phyloP scores from a whole-genome alignment of 176 grass and related monocot genomes.

The Areca catechu region DNA sequence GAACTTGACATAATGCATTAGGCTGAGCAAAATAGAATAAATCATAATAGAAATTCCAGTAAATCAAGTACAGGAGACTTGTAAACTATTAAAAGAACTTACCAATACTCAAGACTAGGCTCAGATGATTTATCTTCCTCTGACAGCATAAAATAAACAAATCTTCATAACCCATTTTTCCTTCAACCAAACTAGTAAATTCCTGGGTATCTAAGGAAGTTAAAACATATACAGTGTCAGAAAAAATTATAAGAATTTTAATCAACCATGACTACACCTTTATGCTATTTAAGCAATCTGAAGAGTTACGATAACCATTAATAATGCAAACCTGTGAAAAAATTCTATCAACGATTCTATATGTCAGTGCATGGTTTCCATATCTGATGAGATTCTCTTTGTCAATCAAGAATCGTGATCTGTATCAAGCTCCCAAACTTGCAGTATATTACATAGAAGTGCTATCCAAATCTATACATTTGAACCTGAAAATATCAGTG shows the following conservation, averaged over 20 bases:
- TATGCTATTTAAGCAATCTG: too few species aligned
- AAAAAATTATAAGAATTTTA: neutral
- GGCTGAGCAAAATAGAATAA: too few species aligned
- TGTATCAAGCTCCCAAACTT: constrained; percentile 99
- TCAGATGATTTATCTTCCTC: constrained; percentile 98
- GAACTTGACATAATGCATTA: too few species aligned
- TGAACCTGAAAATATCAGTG: constrained; percentile 62
- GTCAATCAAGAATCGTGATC: constrained; percentile 98
- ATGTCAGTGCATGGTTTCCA: constrained; percentile 97
- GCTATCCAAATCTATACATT: constrained; percentile 98
- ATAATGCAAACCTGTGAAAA: constrained; percentile 78
- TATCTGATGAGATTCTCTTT: constrained; percentile 99
- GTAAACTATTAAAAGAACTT: constrained; percentile 16
- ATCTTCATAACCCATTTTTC: constrained; percentile 99
- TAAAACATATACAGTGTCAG: constrained; percentile 4
- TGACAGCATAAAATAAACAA: constrained; percentile 96
- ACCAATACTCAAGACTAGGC: constrained; percentile 99
- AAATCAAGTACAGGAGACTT: too few species aligned
- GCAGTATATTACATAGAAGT: constrained; percentile 99
- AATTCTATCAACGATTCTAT: constrained; percentile 95
- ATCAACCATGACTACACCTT: too few species aligned
- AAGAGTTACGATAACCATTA: neutral
- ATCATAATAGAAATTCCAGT: too few species aligned
- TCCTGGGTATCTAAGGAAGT: constrained; percentile 69
- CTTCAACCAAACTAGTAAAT: constrained; percentile 82